Conservation (phyloP, 371 early-diverging fungal species). For the Mucor circinelloides region DNA sequence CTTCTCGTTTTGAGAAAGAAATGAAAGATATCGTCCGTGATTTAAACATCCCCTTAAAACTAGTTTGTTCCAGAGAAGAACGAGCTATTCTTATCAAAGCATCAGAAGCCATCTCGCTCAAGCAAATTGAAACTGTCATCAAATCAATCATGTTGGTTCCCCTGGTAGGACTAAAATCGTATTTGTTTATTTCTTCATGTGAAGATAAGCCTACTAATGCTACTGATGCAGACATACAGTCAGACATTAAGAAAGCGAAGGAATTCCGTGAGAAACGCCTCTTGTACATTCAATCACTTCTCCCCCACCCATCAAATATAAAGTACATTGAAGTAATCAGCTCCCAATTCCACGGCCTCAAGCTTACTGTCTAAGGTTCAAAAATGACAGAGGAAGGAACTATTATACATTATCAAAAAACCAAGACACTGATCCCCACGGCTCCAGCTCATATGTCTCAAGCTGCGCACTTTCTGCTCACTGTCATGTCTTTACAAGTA, state of each 20-base stretch:
- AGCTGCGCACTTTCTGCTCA: slow-evolving; percentile 9
- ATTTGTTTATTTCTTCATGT: no score
- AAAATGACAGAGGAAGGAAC: slow-evolving; percentile 12
- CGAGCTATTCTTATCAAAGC: no score
- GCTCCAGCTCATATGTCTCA: background rate
- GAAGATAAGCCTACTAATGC: slow-evolving; percentile 17
- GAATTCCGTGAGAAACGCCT: slow-evolving; percentile 1
- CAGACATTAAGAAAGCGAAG: slow-evolving; percentile 11
- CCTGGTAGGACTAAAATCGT: no score
- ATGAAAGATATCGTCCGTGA: no score
- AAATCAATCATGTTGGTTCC: no score
- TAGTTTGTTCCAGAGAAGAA: no score
- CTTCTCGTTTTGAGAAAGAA: no score
- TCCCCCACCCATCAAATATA: slow-evolving; percentile 9
- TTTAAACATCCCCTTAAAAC: no score
- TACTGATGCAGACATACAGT: slow-evolving; percentile 8
- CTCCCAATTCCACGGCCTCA: slow-evolving; percentile 5
- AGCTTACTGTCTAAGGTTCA: slow-evolving; percentile 8
- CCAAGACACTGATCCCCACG: background rate
- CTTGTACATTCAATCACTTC: background rate
- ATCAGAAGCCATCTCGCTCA: no score
- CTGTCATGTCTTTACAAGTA: slow-evolving; percentile 17
- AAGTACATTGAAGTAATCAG: slow-evolving; percentile 14
- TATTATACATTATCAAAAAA: slow-evolving; percentile 15
- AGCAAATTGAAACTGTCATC: no score